Conservation (phyloP, 495 filamentous ascomycete species). For the Evansstolkia leycettana region DNA sequence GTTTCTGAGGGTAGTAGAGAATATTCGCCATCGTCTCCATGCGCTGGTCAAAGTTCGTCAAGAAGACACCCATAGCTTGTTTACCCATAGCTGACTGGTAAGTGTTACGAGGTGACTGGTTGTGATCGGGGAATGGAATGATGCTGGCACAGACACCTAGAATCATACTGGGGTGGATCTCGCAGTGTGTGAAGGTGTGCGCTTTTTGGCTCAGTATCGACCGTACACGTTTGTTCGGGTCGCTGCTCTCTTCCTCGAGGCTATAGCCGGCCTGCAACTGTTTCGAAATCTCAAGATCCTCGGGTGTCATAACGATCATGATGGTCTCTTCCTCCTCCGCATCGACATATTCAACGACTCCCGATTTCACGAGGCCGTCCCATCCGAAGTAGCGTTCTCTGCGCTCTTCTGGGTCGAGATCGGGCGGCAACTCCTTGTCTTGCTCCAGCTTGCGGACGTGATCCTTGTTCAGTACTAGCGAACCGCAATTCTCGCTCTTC, state of each 20-base stretch:
- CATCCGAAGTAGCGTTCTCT: conserved; percentile 67
- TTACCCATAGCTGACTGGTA: conserved; percentile 99
- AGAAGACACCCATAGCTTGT: conserved; percentile 98
- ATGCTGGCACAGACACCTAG: conserved; percentile 96
- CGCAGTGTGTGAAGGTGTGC: conserved; percentile 91
- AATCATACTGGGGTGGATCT: conserved; percentile 99
- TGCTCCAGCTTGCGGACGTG: conserved; percentile 59
- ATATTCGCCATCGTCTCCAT: conserved; percentile 99
- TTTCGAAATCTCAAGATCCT: conserved; percentile 68
- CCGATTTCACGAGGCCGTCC: conserved; percentile 66
- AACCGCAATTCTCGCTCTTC: conserved; percentile 55
- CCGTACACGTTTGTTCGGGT: conserved; percentile 71
- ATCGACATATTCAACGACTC: conserved; percentile 88
- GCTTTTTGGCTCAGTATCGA: conserved; percentile 70
- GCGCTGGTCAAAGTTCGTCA: conserved; percentile 87
- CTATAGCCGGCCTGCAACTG: conserved; percentile 54
- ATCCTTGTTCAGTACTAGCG: conserved; percentile 70
- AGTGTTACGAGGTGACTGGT: conserved; percentile 96
- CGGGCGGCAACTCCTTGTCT: conserved; percentile 49
- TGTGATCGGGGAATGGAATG: conserved; percentile 99
- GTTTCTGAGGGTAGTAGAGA: conserved; percentile 97
- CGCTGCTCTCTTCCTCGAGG: conserved; percentile 44
- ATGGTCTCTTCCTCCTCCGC: conserved; percentile 96
- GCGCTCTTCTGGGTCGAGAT: conserved; percentile 42
- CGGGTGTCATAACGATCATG: conserved; percentile 98